phyloP scores from a whole-genome alignment of 108 stramenopile genomes.

The Skeletonema tropicum region DNA sequence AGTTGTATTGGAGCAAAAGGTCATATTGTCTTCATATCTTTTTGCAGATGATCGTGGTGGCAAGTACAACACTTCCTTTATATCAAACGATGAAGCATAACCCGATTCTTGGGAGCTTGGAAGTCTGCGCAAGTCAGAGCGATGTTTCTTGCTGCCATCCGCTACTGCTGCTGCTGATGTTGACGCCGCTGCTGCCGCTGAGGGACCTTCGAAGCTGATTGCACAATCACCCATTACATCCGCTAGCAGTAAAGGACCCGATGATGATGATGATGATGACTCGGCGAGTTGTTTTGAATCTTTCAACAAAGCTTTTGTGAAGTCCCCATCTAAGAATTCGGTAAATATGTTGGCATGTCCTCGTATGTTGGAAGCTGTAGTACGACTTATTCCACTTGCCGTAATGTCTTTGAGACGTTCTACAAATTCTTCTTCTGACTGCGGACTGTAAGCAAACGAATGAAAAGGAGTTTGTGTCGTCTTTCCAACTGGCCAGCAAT shows the following conservation, averaged over 20 bases:
- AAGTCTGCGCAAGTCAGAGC: constrained; percentile 75
- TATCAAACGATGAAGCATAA: constrained; percentile 67
- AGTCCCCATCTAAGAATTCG: constrained; percentile 68
- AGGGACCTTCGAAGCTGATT: constrained; percentile 52
- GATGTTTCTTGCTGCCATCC: constrained; percentile 40
- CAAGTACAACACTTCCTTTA: constrained; percentile 78
- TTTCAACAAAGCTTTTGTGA: constrained; percentile 68
- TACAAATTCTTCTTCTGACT: constrained; percentile 71
- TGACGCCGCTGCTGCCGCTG: neutral
- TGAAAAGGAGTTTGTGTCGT: constrained; percentile 54
- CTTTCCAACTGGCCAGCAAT: constrained; percentile 64
- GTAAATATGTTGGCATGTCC: constrained; percentile 52
- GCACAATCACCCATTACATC: constrained; percentile 81
- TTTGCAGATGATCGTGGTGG: constrained; percentile 60
- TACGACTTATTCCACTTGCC: neutral
- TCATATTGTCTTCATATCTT: constrained; percentile 56
- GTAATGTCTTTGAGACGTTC: constrained; percentile 28
- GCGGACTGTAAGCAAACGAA: constrained; percentile 47
- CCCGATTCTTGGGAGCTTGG: constrained; percentile 60
- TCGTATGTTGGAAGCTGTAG: neutral
- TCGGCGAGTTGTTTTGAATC: constrained; percentile 42
- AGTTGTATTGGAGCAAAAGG: constrained; percentile 47
- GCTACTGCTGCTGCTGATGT: constrained; percentile 1
- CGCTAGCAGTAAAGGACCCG: constrained; percentile 60
- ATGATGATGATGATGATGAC: constrained; percentile 30